Evolutionary conservation across 352 stramenopile genomes (phyloP).

Genomic region (Phytophthora citricola): DNA sequence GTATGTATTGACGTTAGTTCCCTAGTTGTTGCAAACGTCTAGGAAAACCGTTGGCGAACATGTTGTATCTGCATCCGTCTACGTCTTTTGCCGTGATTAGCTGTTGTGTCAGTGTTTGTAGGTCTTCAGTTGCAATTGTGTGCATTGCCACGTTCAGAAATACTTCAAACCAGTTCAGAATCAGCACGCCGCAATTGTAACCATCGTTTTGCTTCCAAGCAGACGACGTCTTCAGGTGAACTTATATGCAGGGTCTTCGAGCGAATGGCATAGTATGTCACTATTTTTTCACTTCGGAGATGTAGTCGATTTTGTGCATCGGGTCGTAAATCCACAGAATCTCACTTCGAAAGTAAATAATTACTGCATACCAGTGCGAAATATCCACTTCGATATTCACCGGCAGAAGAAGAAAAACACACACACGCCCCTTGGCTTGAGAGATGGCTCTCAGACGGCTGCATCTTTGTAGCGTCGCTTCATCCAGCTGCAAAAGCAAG

Average conservation of each 20-base stretch:
- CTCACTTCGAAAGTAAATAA: slow-evolving; percentile 5
- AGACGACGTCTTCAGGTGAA: not conserved
- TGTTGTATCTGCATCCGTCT: slow-evolving; percentile 4
- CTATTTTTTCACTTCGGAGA: slow-evolving; percentile 7
- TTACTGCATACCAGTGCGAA: slow-evolving; percentile 3
- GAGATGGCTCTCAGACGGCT: no score
- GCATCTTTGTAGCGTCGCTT: no score
- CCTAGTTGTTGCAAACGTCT: not conserved
- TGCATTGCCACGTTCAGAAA: slow-evolving; percentile 3
- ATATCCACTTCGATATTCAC: slow-evolving; percentile 2
- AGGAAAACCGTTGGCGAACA: slow-evolving; percentile 1
- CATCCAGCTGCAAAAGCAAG: no score
- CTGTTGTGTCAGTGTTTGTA: not conserved
- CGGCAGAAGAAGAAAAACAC: not conserved
- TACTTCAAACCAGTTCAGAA: slow-evolving; percentile 6
- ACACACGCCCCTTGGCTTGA: not conserved
- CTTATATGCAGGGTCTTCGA: slow-evolving; percentile 1
- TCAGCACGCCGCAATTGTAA: slow-evolving; percentile 1
- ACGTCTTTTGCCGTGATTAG: not conserved
- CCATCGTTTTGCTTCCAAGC: slow-evolving; percentile 7
- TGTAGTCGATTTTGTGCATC: not conserved
- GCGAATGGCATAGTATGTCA: not conserved
- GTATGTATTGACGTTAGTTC: not conserved
- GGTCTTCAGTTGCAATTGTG: not conserved
- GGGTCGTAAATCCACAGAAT: slow-evolving; percentile 6